phyloP scores from a whole-genome alignment of 768 basidiomycete genomes.

The Collybia sordida region DNA sequence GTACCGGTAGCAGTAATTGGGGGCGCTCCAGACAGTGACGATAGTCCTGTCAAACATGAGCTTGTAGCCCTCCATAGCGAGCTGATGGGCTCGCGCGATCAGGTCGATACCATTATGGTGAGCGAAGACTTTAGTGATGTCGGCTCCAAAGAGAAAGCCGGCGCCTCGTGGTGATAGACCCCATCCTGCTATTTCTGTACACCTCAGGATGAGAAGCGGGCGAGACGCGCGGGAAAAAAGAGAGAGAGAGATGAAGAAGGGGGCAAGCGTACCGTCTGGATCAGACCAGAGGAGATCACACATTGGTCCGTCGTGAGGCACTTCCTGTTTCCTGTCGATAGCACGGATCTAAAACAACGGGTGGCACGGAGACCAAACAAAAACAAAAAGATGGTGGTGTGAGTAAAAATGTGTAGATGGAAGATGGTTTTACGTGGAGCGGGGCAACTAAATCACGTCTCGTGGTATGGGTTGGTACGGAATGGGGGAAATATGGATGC shows the following conservation, averaged over 20 bases:
- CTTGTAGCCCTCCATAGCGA: conserved; percentile 97
- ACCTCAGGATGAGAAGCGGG: neutral
- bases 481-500: neutral
- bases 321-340: conserved; percentile 96
- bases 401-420: too few relatives aligned
- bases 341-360: conserved; percentile 83
- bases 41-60: conserved; percentile 95
- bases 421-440: too few relatives aligned
- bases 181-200: conserved; percentile 87
- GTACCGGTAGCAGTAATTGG: conserved; percentile 97
- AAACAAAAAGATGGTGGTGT: conserved; percentile 11
- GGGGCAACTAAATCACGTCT: too few relatives aligned
- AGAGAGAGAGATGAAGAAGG: conserved; percentile 2
- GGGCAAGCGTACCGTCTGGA: conserved; percentile 74
- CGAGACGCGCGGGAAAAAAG: neutral
- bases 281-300: conserved; percentile 99
- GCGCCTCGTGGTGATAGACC: conserved; percentile 97
- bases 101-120: conserved; percentile 92
- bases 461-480: neutral
- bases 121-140: conserved; percentile 87
- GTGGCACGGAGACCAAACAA: conserved; percentile 11
- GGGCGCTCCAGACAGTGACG: conserved; percentile 98
- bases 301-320: conserved; percentile 98
- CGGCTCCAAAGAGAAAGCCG: conserved; percentile 91
- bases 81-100: conserved; percentile 95